Evolutionary conservation across 805 yeast species (phyloP), one percentile per base, ranked within the genome.

Genomic region (Ogataea zsoltii): DNA sequence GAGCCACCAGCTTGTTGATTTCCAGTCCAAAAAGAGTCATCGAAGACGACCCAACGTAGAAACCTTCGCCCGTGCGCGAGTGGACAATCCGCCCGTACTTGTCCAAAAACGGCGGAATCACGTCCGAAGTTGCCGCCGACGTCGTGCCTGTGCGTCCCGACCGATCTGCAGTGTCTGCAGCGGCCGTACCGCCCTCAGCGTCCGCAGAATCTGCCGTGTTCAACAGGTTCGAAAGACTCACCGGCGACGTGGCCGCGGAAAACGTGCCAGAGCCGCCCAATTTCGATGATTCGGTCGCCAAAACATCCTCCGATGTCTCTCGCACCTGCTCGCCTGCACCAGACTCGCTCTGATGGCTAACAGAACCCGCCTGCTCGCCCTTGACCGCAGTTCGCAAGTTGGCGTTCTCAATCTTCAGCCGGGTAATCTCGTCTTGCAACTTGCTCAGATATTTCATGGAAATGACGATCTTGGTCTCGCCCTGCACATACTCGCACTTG

Each of bases 21-120:
- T 86, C 92, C 45, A 86, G 68, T 5, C 91, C 91, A 62, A 86
- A 86, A 14, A 85, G 63, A 0, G 94, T 85, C 91, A 86, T 85
- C 1, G 92, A 85, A 0, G 91, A 84, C 0, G 90, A 82, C 0
- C 95, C 95, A 30, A 85, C 87, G 57, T 85, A 86, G 31, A 85
- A 76, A 46, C 80, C 75, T 55, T 84, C 88, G 4, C 92, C 92
- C 1, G 89, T 83, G 50, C 88, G 71, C 0, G 90, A 83, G 54
- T 83, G 84, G 2, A 86, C 80, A 33, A 86, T 67, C 42, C 88
- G 73, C 2, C 92, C 89, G 55, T 82, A 79, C 52, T 81, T 79
- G 54, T 83, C 88, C 18, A 85, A 72, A 43, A 85, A 82, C 7
- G 88, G 88, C 2, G 85, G 83, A 3, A 83, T 82, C 7, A 83